Evolutionary conservation across 177 flowering plant species (phyloP), one percentile per base, ranked within the genome.

Genomic region (Tripterygium wilfordii): DNA sequence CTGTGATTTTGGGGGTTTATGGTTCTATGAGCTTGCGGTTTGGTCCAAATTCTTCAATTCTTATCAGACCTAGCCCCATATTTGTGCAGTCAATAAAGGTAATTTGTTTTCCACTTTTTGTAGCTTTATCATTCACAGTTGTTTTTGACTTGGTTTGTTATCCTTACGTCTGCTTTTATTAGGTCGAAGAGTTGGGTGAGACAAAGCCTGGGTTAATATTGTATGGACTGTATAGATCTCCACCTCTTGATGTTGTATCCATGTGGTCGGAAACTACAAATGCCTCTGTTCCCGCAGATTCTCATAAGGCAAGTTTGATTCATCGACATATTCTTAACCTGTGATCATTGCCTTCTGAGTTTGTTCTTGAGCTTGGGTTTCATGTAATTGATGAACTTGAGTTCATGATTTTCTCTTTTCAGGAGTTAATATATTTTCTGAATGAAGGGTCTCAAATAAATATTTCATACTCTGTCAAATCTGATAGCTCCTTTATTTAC

Each of bases 1-100:
- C 69, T 20, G 31, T 69, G 52, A 69, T 72, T 13, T 29, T 72
- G 56, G 78, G 74, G 42, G 59, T 72, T 22, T 72, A 66, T 48
- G 78, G 78, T 3, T 21, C 78, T 4, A 22, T 19, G 20, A 66
- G 33, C 40, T 20, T 63, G 17, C 26, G 24, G 27, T 58, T 72
- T 1, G 78, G 74, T 21, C 74, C 74, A 1, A 63, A 60, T 44
- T 30, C 49, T 16, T 72, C 78, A 4, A 16, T 65, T 45, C 65
- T 69, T 36, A 3, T 72, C 18, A 64, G 63, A n/a, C 64, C 74
- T 3, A 72, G 47, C 40, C 51, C 74, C 3, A 19, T 66, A 3
- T 69, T 72, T 46, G 71, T 69, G 53, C 56, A 63, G 47, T 28
- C 42, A 45, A 8, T 72, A 6, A 65, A 60, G 71, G 78, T 72